Evolutionary conservation across 192 early-diverging fungal species (phyloP).

Genomic region (Backusella parvicylindrica): DNA sequence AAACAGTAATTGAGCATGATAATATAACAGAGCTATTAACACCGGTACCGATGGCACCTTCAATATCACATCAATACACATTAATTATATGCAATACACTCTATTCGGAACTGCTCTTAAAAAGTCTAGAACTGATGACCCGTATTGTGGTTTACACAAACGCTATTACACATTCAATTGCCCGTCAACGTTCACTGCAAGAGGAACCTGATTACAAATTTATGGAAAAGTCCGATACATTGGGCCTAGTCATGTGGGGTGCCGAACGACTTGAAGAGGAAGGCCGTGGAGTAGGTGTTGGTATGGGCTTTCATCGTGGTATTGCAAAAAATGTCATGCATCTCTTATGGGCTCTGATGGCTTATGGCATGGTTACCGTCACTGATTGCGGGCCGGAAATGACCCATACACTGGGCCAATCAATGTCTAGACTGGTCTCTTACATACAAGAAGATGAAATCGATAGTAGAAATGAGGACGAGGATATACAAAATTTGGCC

Average conservation of each 20-base stretch:
- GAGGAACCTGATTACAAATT: constrained; percentile 1
- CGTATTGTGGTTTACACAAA: constrained; percentile 28
- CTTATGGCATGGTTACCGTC: constrained; percentile 15
- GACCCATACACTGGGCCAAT: constrained; percentile 12
- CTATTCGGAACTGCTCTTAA: constrained; percentile 22
- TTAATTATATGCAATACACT: constrained; percentile 30
- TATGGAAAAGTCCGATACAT: constrained; percentile 15
- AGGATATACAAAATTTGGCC: constrained; percentile 26
- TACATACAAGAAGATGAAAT: constrained; percentile 33
- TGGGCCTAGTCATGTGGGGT: constrained; percentile 25
- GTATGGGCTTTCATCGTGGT: constrained; percentile 25
- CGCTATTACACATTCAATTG: constrained; percentile 16
- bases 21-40: constrained; percentile 17
- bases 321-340: constrained; percentile 33
- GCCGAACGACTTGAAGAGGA: constrained; percentile 31
- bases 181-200: not conserved
- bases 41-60: constrained; percentile 2
- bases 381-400: constrained; percentile 22
- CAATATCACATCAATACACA: constrained; percentile 26
- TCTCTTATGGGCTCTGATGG: constrained; percentile 29
- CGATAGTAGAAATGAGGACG: constrained; percentile 25
- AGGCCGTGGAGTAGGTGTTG: constrained; percentile 29
- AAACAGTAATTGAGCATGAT: constrained; percentile 22
- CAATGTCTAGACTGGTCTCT: constrained; percentile 23
- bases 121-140: constrained; percentile 19